Evolutionary conservation across 2,329 filamentous ascomycete species (phyloP).

Genomic region (Aspergillus japonicus): DNA sequence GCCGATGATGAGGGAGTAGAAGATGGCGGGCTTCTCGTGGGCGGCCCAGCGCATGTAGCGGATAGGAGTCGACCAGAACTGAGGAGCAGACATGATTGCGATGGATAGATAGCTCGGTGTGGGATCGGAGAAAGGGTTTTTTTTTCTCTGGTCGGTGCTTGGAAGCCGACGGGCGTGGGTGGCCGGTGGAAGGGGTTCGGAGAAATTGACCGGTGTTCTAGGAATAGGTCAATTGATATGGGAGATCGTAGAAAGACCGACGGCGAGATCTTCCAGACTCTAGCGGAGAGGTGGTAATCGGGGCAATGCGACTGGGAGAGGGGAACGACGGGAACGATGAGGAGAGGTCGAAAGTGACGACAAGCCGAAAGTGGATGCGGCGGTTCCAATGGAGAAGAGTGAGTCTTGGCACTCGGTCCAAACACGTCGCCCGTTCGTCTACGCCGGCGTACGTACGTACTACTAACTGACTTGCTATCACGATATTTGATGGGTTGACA

Average conservation of each 20-base stretch:
- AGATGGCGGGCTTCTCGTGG: slow-evolving; percentile 84
- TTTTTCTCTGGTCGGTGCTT: slow-evolving; percentile 17
- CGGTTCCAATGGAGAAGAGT: slow-evolving; percentile 20
- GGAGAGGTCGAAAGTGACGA: slow-evolving; percentile 30
- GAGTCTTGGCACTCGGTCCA: slow-evolving; percentile 42
- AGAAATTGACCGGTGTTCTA: not conserved
- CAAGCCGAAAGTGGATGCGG: slow-evolving; percentile 25
- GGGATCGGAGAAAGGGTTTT: slow-evolving; percentile 24
- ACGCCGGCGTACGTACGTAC: not conserved
- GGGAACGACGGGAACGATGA: slow-evolving; percentile 20
- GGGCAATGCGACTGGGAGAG: slow-evolving; percentile 10
- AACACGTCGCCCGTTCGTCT: slow-evolving; percentile 44
- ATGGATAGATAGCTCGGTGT: slow-evolving; percentile 5
- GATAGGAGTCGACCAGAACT: slow-evolving; percentile 81
- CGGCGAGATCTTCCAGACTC: not conserved
- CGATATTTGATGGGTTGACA: slow-evolving; percentile 4
- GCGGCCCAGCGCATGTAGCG: slow-evolving; percentile 86
- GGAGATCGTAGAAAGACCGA: not conserved
- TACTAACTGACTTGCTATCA: not conserved
- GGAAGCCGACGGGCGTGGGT: not conserved
- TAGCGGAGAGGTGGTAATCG: not conserved
- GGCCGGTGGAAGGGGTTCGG: not conserved
- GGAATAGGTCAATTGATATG: slow-evolving; percentile 8
- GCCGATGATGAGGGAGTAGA: slow-evolving; percentile 80
- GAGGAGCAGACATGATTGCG: slow-evolving; percentile 56